A percentile compares a stretch with the other conserved stretches of the same genome.
Conservation (phyloP, 1,139 yeast genomes). For the Insectozyma bohioensis region DNA sequence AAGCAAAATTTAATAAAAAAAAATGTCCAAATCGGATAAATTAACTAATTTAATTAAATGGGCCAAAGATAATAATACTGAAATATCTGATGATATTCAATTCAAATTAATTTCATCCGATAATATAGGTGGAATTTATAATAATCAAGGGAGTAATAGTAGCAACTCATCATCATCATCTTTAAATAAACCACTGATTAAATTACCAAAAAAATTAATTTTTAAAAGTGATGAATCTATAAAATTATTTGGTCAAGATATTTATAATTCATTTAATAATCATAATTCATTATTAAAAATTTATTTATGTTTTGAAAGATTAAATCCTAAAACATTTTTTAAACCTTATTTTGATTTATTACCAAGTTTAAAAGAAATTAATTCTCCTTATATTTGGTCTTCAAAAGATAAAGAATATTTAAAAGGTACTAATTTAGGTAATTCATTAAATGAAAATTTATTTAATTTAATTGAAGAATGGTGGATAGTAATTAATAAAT, state of each 20-base stretch:
- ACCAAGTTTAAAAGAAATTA: constrained; percentile 50
- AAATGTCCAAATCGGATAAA: constrained; percentile 2
- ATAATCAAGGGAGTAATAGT: too few relatives aligned
- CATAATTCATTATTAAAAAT: constrained; percentile 49
- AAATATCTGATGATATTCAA: constrained; percentile 25
- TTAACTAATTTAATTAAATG: constrained; percentile 37
- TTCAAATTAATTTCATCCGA: constrained; percentile 22
- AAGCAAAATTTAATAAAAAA: not conserved
- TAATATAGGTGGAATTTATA: constrained; percentile 46
- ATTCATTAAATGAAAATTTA: constrained; percentile 37
- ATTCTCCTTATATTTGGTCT: constrained; percentile 67
- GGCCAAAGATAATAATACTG: constrained; percentile 52
- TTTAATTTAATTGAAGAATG: constrained; percentile 47
- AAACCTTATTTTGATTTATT: constrained; percentile 57
- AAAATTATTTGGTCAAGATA: constrained; percentile 29
- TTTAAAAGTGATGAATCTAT: constrained; percentile 47
- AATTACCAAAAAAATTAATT: constrained; percentile 38
- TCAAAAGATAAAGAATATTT: constrained; percentile 49
- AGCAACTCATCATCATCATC: constrained; percentile 11
- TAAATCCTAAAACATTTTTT: constrained; percentile 24
- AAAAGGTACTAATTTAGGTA: constrained; percentile 57
- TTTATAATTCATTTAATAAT: constrained; percentile 22
- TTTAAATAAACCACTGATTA: constrained; percentile 20
- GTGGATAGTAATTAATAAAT: constrained; percentile 41
- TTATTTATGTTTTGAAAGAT: constrained; percentile 41